These are phyloP conservation scores for Endothia cerciana DNA, from an alignment of 2,329 filamentous ascomycete genomes.

Conservation along the genomic window DNA sequence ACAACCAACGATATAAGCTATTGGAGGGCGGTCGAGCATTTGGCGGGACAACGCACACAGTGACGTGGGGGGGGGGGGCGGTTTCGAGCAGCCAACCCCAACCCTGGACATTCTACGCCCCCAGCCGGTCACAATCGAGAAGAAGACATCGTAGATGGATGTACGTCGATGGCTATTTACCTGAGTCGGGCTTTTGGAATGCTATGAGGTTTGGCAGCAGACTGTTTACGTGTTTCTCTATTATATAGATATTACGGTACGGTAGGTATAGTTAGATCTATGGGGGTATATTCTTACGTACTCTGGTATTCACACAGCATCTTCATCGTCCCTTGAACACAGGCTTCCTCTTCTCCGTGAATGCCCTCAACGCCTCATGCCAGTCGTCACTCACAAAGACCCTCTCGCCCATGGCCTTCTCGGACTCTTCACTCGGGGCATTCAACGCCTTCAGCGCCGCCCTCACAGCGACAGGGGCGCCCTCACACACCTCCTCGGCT, in stretches of 20 bases:
- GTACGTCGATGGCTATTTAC: not conserved
- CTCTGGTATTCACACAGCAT: no score
- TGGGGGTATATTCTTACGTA: not conserved
- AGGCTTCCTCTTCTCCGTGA: slow-evolving; percentile 67
- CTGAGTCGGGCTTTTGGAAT: no score
- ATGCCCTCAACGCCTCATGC: slow-evolving; percentile 84
- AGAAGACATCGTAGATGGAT: no score
- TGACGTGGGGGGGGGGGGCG: slow-evolving; percentile 9
- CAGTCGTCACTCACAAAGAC: slow-evolving; percentile 86
- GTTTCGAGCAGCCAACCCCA: not conserved
- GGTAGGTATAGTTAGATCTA: not conserved
- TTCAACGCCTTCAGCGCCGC: slow-evolving; percentile 80
- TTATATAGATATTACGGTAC: not conserved
- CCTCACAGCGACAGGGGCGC: slow-evolving; percentile 78
- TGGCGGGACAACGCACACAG: not conserved
- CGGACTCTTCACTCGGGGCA: slow-evolving; percentile 71
- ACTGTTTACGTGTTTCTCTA: not conserved
- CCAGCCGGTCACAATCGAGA: not conserved
- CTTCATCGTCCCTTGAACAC: slow-evolving; percentile 55
- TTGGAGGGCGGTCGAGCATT: not conserved
- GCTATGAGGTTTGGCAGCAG: no score
- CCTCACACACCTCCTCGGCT: slow-evolving; percentile 82
- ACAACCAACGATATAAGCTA: no score
- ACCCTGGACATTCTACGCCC: not conserved
- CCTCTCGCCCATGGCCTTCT: slow-evolving; percentile 83